Evolutionary conservation across 2,329 filamentous ascomycete genomes (phyloP), one percentile per base, ranked within the genome.

Genomic region (Stylonectria norvegica): DNA sequence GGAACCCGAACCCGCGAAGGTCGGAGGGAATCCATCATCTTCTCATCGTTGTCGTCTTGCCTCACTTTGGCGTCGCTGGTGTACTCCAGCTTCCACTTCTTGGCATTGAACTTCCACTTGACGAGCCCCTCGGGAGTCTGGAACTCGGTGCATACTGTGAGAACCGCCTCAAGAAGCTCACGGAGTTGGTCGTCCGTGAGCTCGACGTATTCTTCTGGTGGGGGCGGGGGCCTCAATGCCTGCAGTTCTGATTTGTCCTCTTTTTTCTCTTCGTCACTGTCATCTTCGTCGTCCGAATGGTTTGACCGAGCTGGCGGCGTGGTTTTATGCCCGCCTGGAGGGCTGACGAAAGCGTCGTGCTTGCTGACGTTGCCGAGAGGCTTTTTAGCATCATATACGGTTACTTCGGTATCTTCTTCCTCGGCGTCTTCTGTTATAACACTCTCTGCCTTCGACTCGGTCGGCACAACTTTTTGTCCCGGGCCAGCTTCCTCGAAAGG

Each of bases 71-170:
- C n/a, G 15, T 20, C 14, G 6, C 27, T 29, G 27, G 28, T 34
- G 15, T 38, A 39, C 9, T 32, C 36, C n/a, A 39, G 37, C 14
- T 32, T 42, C 47, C 44, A 52, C 4, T n/a, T 23, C 5, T 43
- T 36, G 14, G 33, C 19, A 7, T 15, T 28, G 25, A 45, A 48
- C 6, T 11, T 14, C 42, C 47, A 48, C 11, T 39, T 48, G 15
- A 9, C 30, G 4, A 44, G 25, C 19, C 33, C 23, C 3, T 40
- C 40, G 2, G 28, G 41, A 4, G 42, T 40, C 28, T 44, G 36
- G 14, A 38, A 29, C 2, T 16, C n/a, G 4, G 38, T 38, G 17
- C 48, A 47, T 1, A 34, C 42, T 16, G 25, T 35, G n/a, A 49
- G 20, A 25, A 45, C 14, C 11, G 14, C 38, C 7, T 49, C 23